Conservation (phyloP, 352 stramenopile genomes). For the Thraustochytrium striatum region DNA sequence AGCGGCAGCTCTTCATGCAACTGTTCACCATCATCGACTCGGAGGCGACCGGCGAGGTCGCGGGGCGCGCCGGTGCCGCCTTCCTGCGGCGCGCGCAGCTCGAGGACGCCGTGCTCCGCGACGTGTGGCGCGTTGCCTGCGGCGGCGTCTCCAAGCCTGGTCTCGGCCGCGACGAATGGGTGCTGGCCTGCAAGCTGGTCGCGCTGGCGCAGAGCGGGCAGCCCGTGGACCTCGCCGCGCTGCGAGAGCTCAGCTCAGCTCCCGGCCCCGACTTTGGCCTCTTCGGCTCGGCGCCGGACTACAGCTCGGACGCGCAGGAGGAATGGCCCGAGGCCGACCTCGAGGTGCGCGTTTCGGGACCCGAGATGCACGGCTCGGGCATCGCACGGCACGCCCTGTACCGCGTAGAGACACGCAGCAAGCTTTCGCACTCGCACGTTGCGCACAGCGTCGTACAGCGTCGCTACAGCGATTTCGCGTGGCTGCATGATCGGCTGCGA, state of each 20-base stretch:
- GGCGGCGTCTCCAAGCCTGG: constrained; percentile 77
- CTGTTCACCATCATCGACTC: constrained; percentile 46
- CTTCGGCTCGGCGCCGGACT: constrained; percentile 6
- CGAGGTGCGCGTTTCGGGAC: constrained; percentile 38
- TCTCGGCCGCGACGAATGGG: constrained; percentile 78
- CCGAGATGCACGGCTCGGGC: constrained; percentile 1
- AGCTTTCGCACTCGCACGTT: constrained; percentile 8
- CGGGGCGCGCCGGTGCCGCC: constrained; percentile 25
- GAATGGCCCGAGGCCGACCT: background rate
- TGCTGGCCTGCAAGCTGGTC: constrained; percentile 81
- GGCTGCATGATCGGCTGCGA: constrained; percentile 72
- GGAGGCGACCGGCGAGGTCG: constrained; percentile 25
- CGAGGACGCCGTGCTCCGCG: constrained; percentile 22
- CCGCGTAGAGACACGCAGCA: constrained; percentile 4
- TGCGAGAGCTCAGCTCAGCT: background rate
- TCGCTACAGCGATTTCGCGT: constrained; percentile 81
- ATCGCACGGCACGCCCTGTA: constrained; percentile 32
- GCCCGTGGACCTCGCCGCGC: background rate
- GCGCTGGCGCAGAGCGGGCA: constrained; percentile 69
- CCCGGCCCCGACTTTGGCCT: background rate
- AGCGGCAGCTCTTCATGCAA: constrained; percentile 21
- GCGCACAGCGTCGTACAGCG: constrained; percentile 59
- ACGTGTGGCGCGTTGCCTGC: constrained; percentile 69
- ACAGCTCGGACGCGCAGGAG: background rate
- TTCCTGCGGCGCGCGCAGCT: constrained; percentile 44